Evolutionary conservation across 208 protist genomes (phyloP).

Genomic region (Angomonas deanei): DNA sequence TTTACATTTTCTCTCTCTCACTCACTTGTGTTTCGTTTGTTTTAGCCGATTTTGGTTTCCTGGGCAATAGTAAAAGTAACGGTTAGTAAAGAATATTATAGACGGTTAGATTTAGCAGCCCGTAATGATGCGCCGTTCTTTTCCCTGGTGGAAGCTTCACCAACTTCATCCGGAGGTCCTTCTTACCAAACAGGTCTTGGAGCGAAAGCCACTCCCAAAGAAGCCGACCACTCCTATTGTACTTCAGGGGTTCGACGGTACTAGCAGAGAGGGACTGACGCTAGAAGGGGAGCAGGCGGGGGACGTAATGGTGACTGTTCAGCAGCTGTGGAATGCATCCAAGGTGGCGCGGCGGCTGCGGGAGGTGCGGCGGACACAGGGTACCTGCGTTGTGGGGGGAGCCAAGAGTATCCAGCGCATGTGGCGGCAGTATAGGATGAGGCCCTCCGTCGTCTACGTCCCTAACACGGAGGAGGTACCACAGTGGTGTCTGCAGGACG

Average conservation of each 20-base stretch:
- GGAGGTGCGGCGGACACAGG: conserved; percentile 36
- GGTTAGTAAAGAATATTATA: neutral
- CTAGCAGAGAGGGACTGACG: neutral
- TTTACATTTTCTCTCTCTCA: neutral
- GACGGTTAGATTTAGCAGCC: neutral
- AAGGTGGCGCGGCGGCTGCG: conserved; percentile 42
- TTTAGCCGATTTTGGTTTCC: neutral
- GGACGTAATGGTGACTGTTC: conserved; percentile 30
- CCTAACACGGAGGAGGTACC: conserved; percentile 41
- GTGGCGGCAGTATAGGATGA: conserved; percentile 65
- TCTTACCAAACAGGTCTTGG: neutral
- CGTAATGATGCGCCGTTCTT: neutral
- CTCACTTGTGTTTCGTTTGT: neutral
- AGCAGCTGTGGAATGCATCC: conserved; percentile 60
- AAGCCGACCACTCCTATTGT: conserved; percentile 19
- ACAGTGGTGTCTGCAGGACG: conserved; percentile 55
- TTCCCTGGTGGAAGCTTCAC: neutral
- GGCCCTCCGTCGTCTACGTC: conserved; percentile 75
- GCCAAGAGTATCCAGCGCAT: conserved; percentile 59
- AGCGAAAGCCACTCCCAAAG: neutral
- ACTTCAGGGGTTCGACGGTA: conserved; percentile 40
- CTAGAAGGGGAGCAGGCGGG: conserved; percentile 10
- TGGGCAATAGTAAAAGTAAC: neutral
- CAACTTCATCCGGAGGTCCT: conserved; percentile 7
- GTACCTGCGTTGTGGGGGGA: conserved; percentile 71